A percentile compares a stretch with the other conserved stretches of the same genome.
These are phyloP conservation scores for Crithidia bombi DNA, from an alignment of 208 protist species.

Conservation along the genomic window DNA sequence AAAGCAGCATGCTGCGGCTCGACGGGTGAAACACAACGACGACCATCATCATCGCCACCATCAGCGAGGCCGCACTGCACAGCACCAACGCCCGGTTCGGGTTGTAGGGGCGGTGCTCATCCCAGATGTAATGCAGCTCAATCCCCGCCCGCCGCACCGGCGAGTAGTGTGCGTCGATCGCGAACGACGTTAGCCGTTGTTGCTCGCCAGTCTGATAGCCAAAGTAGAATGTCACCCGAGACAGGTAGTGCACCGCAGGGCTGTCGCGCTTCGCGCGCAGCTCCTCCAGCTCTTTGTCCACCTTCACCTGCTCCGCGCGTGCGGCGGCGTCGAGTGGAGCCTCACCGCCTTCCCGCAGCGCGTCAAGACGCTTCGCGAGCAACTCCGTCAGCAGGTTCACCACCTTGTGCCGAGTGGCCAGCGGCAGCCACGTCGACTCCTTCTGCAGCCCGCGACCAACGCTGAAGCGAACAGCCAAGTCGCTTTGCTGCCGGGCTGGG, in stretches of 20 bases:
- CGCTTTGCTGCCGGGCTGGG: slow-evolving; percentile 38
- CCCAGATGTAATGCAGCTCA: slow-evolving; percentile 61
- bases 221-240: slow-evolving; percentile 52
- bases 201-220: slow-evolving; percentile 63
- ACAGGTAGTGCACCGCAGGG: slow-evolving; percentile 40
- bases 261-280: not conserved
- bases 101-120: slow-evolving; percentile 73
- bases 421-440: slow-evolving; percentile 77
- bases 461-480: slow-evolving; percentile 62
- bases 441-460: slow-evolving; percentile 60
- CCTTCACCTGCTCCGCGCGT: slow-evolving; percentile 1
- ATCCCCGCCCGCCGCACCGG: slow-evolving; percentile 24
- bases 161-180: slow-evolving; percentile 43
- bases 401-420: slow-evolving; percentile 36
- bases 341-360: slow-evolving; percentile 4
- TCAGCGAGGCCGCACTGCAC: slow-evolving; percentile 44
- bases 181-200: slow-evolving; percentile 65
- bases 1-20: slow-evolving; percentile 39
- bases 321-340: not conserved
- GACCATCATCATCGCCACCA: slow-evolving; percentile 44
- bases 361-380: not conserved
- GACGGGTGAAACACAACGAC: slow-evolving; percentile 43
- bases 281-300: slow-evolving; percentile 2
- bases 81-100: slow-evolving; percentile 52
- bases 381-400: slow-evolving; percentile 3